phyloP scores from a whole-genome alignment of 2,329 filamentous ascomycete species.

The Alternaria ventricosa region DNA sequence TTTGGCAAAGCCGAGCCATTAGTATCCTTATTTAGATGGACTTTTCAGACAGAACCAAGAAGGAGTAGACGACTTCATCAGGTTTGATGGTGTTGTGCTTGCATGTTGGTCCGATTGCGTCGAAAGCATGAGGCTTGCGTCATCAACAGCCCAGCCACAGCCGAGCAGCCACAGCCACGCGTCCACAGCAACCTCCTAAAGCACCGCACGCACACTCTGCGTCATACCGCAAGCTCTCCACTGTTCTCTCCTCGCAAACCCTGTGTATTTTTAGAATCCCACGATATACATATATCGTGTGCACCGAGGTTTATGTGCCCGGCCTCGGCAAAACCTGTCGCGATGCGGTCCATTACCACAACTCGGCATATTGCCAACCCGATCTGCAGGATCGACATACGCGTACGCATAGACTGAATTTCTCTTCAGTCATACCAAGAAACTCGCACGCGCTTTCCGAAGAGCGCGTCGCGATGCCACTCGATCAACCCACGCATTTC shows the following conservation, averaged over 20 bases:
- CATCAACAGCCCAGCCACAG: slow-evolving; percentile 12
- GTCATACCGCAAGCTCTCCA: neutral
- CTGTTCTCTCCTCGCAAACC: neutral
- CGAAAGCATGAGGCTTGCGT: slow-evolving; percentile 8
- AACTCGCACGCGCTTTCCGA: slow-evolving; percentile 10
- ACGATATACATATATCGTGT: slow-evolving; percentile 1
- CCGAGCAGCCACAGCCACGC: slow-evolving; percentile 14
- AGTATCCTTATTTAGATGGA: neutral
- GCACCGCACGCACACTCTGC: neutral
- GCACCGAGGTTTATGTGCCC: neutral
- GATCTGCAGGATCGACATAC: slow-evolving; percentile 12
- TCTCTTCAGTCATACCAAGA: slow-evolving; percentile 13
- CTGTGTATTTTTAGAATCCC: slow-evolving; percentile 11
- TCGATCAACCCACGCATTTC: neutral
- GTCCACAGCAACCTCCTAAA: slow-evolving; percentile 5
- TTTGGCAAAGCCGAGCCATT: neutral
- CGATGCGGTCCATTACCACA: slow-evolving; percentile 5
- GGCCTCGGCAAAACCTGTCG: slow-evolving; percentile 2
- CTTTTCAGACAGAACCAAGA: neutral
- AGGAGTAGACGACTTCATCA: neutral
- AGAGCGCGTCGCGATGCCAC: slow-evolving; percentile 12
- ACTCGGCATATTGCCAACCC: slow-evolving; percentile 7
- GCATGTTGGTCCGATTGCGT: neutral
- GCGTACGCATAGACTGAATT: slow-evolving; percentile 10
- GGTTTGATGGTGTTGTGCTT: neutral